These are phyloP conservation scores for Eucalyptus polyanthemos DNA, from an alignment of 345 rosid species.

Conservation along the genomic window DNA sequence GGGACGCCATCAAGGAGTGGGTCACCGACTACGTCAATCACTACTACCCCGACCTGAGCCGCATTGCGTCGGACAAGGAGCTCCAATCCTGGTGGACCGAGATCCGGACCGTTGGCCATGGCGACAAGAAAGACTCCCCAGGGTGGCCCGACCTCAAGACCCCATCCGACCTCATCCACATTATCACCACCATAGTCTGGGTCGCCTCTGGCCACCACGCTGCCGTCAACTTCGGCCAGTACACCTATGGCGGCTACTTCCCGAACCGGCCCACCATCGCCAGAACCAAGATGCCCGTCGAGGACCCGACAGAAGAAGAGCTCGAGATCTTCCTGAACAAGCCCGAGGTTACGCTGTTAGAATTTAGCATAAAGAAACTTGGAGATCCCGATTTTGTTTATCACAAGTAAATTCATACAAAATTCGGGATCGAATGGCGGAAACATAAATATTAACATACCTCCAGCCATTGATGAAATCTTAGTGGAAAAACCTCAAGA, in stretches of 20 bases:
- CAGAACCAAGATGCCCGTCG: conserved; percentile 23
- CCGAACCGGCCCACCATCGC: conserved; percentile 21
- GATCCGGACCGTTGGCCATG: conserved; percentile 23
- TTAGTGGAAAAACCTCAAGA: no score
- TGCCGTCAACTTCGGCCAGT: conserved; percentile 36
- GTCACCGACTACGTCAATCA: conserved; percentile 3
- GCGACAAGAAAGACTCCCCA: conserved; percentile 28
- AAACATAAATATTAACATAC: no score
- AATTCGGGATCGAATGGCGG: no score
- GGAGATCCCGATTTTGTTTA: no score
- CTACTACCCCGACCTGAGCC: conserved; percentile 4
- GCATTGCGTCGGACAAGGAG: conserved; percentile 5
- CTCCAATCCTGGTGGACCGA: conserved; percentile 25
- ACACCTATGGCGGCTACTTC: conserved; percentile 18
- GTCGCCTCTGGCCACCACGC: conserved; percentile 33
- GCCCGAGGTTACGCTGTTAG: conserved; percentile 28
- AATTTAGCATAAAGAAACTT: no score
- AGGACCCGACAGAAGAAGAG: conserved; percentile 13
- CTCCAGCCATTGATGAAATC: no score
- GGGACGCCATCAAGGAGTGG: conserved; percentile 14
- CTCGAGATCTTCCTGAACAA: conserved; percentile 18
- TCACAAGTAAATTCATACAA: no score
- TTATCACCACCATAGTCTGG: conserved; percentile 19
- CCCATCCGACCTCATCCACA: conserved; percentile 14
- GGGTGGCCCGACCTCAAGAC: conserved; percentile 40